phyloP scores from a whole-genome alignment of 2,329 filamentous ascomycete species.

The Karstenula rhodostoma region DNA sequence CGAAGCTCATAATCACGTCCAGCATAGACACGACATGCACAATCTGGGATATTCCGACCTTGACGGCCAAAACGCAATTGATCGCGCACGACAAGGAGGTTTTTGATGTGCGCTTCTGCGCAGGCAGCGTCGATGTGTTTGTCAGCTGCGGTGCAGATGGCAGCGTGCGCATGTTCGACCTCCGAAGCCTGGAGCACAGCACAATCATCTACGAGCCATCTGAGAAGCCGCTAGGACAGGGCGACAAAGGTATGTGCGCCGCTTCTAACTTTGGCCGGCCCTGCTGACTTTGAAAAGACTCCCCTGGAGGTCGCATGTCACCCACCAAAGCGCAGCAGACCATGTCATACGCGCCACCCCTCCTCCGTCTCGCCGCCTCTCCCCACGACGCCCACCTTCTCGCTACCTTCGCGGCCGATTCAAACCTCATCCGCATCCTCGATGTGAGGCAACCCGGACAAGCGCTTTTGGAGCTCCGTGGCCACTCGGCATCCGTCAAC shows the following conservation, averaged over 20 bases:
- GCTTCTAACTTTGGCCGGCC: background rate
- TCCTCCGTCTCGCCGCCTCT: slow-evolving; percentile 84
- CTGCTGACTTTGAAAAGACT: slow-evolving; percentile 41
- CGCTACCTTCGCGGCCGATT: slow-evolving; percentile 96
- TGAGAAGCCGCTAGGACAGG: slow-evolving; percentile 71
- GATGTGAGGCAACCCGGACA: slow-evolving; percentile 97
- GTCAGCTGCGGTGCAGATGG: slow-evolving; percentile 97
- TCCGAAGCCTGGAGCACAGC: slow-evolving; percentile 94
- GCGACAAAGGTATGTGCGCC: slow-evolving; percentile 53
- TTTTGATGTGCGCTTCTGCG: slow-evolving; percentile 97
- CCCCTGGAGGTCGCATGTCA: slow-evolving; percentile 66
- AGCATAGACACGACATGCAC: slow-evolving; percentile 99
- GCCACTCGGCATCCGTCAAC: slow-evolving; percentile 85
- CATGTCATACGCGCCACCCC: slow-evolving; percentile 69
- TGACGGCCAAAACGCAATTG: slow-evolving; percentile 96
- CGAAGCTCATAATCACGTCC: slow-evolving; percentile 96
- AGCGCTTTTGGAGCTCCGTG: slow-evolving; percentile 89
- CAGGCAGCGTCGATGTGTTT: slow-evolving; percentile 97
- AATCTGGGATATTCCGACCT: slow-evolving; percentile 98
- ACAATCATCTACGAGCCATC: slow-evolving; percentile 99
- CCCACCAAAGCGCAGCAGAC: slow-evolving; percentile 80
- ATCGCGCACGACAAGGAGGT: slow-evolving; percentile 99
- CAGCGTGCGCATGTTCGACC: slow-evolving; percentile 97
- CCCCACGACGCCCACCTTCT: slow-evolving; percentile 95
- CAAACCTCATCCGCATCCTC: slow-evolving; percentile 89